Percentiles rank a stretch among this genome's conserved stretches.
Conservation (phyloP, 768 basidiomycete genomes). For the Lactifluus piperatus region DNA sequence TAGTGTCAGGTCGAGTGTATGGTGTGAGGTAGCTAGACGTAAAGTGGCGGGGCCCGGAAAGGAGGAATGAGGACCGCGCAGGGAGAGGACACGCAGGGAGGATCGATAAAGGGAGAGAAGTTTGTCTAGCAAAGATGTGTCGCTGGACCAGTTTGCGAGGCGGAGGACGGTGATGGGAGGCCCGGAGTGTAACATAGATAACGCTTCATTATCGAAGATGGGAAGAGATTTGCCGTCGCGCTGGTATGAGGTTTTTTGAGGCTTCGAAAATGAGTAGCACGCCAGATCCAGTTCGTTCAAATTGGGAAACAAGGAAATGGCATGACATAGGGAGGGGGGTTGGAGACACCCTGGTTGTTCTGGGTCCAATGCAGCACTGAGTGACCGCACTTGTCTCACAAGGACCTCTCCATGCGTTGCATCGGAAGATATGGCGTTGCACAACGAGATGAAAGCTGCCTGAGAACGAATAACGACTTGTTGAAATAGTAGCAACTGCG, state of each 20-base stretch:
- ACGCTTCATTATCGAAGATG: constrained; percentile 31
- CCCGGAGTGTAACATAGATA: constrained; percentile 45
- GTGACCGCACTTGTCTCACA: constrained; percentile 46
- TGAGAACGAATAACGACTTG: constrained; percentile 46
- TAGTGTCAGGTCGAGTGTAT: constrained; percentile 41
- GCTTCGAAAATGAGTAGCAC: constrained; percentile 51
- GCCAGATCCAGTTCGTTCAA: constrained; percentile 47
- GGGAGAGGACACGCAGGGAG: constrained; percentile 43
- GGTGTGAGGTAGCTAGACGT: constrained; percentile 14
- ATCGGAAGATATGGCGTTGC: constrained; percentile 38
- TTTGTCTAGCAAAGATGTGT: constrained; percentile 45
- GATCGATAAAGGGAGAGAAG: constrained; percentile 54
- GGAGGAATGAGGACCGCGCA: constrained; percentile 50
- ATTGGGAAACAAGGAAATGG: constrained; percentile 51
- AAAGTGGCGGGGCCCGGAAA: constrained; percentile 25
- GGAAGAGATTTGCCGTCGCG: constrained; percentile 13
- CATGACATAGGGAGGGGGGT: constrained; percentile 48
- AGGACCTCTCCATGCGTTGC: constrained; percentile 36
- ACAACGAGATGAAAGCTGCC: constrained; percentile 46
- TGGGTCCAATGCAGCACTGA: constrained; percentile 54
- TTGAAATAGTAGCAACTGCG: constrained; percentile 59
- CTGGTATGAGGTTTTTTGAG: constrained; percentile 7
- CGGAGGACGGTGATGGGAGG: constrained; percentile 41
- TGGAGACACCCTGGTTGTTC: constrained; percentile 55
- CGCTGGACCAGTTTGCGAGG: constrained; percentile 68